Percentiles rank a stretch among this genome's conserved stretches.
Conservation (phyloP, 805 yeast species). For the Pichia phayaonensis region DNA sequence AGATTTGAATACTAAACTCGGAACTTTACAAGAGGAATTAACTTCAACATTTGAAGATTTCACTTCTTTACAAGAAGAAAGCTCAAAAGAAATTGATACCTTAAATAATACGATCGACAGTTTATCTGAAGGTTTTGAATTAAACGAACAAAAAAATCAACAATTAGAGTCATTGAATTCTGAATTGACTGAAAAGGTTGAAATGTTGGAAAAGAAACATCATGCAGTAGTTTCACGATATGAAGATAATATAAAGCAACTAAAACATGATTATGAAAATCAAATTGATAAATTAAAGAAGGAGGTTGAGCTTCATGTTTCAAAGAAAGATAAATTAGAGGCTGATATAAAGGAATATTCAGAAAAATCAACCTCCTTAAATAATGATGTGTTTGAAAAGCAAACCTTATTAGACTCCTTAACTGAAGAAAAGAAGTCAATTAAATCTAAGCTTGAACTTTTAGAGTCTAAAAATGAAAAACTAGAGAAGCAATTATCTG, state of each 20-base stretch:
- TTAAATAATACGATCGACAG: slow-evolving; percentile 31
- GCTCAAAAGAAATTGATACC: slow-evolving; percentile 15
- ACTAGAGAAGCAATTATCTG: background rate
- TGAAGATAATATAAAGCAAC: slow-evolving; percentile 1
- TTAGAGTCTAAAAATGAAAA: background rate
- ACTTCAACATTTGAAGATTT: slow-evolving; percentile 17
- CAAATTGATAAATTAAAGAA: background rate
- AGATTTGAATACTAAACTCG: slow-evolving; percentile 8
- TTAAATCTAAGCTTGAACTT: background rate
- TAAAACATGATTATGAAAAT: background rate
- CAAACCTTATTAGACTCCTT: background rate
- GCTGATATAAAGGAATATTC: background rate
- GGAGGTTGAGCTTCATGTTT: slow-evolving; percentile 6
- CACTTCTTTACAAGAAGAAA: slow-evolving; percentile 16
- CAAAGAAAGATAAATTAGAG: slow-evolving; percentile 6
- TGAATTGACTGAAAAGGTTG: slow-evolving; percentile 5
- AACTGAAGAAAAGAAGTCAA: background rate
- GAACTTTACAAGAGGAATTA: slow-evolving; percentile 15
- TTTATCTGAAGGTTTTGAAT: slow-evolving; percentile 16
- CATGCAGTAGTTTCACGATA: background rate
- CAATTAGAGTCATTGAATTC: slow-evolving; percentile 5
- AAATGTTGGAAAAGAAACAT: background rate
- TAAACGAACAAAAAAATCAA: slow-evolving; percentile 7
- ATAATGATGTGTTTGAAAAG: background rate
- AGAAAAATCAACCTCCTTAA: background rate